Conservation (phyloP, 1,284 basidiomycete genomes). For the Neonothopanus nambi region DNA sequence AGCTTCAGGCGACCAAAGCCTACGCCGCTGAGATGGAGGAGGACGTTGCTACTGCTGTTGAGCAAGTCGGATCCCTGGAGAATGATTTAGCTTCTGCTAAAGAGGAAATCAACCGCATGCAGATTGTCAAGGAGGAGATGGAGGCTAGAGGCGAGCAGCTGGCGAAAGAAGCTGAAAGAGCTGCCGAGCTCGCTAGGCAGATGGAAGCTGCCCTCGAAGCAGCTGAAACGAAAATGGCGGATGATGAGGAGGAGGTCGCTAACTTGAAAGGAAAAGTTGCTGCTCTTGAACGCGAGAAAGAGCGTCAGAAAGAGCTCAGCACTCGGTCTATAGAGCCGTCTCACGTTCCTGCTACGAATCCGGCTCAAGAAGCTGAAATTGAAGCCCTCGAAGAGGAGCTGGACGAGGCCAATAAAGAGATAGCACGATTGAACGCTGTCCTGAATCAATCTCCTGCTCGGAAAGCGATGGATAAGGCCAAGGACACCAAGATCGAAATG, state of each 20-base stretch:
- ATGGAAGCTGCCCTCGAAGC: conserved; percentile 74
- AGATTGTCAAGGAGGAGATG: conserved; percentile 46
- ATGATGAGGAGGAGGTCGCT: conserved; percentile 56
- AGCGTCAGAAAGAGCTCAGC: conserved; percentile 44
- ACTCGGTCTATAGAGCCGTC: conserved; percentile 35
- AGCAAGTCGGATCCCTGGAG: conserved; percentile 53
- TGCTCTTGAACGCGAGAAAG: conserved; percentile 59
- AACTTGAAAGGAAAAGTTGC: conserved; percentile 53
- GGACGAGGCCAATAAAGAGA: conserved; percentile 79
- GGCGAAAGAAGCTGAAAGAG: conserved; percentile 51
- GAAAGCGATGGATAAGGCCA: conserved; percentile 71
- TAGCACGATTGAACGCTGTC: conserved; percentile 69
- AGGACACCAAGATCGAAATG: conserved; percentile 70
- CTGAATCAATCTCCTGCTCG: conserved; percentile 75
- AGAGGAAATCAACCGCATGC: conserved; percentile 46
- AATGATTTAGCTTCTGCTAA: conserved; percentile 46
- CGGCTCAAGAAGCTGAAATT: conserved; percentile 45
- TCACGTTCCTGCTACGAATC: conserved; percentile 28
- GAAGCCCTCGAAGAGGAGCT: conserved; percentile 77
- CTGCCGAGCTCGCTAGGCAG: conserved; percentile 56
- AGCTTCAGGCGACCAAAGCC: conserved; percentile 42
- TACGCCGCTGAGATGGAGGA: conserved; percentile 60
- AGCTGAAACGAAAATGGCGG: conserved; percentile 62
- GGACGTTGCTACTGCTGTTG: conserved; percentile 43
- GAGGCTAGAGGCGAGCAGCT: conserved; percentile 50